Evolutionary conservation across 2,329 filamentous ascomycete genomes (phyloP), one percentile per base, ranked within the genome.

Genomic region (Botrytis pseudocinerea): DNA sequence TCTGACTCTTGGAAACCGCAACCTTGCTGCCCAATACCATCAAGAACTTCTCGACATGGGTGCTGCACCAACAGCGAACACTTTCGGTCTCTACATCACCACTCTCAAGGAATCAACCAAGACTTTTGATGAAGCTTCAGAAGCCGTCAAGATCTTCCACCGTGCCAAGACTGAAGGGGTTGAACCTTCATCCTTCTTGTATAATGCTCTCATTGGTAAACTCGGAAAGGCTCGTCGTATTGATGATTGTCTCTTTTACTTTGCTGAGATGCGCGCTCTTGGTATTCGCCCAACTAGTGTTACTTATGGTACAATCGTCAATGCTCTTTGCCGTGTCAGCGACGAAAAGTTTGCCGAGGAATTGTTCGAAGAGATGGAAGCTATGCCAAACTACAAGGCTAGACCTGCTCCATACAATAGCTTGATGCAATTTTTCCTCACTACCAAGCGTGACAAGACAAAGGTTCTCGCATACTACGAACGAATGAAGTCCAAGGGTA

Each of bases 381-480:
- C 92, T 64, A 97, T 97, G 92, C 92, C 94, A 73, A 99, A 99
- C 85, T 99, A 99, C 89, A 98, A 98, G 86, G 94, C 96, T 59
- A 92, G 96, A 16, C 95, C 96, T 40, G 96, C 96, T 38, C 96
- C 96, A 0, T 99, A 99, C 87, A 98, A 99, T 86, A 97, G 94
- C 83, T 93, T 99, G 91, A 99, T 99, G 90, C 96, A 99, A 82
- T 98, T 97, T 85, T 99, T 98, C 89, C 87, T 98, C 78, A 97
- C 93, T 73, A 98, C 95, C 72, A 98, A 98, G 89, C 93, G 94
- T 70, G 95, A 99, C 82, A 95, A 96, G 84, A 85, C 87, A 82
- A 98, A 98, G 89, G 95, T 98, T 8, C 87, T 99, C 38, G 88
- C 91, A 46, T 99, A 98, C 87, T 98, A 97, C 81, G 92, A 97